Conservation (phyloP, 31 red algal genomes). For the Endocladia muricata region DNA sequence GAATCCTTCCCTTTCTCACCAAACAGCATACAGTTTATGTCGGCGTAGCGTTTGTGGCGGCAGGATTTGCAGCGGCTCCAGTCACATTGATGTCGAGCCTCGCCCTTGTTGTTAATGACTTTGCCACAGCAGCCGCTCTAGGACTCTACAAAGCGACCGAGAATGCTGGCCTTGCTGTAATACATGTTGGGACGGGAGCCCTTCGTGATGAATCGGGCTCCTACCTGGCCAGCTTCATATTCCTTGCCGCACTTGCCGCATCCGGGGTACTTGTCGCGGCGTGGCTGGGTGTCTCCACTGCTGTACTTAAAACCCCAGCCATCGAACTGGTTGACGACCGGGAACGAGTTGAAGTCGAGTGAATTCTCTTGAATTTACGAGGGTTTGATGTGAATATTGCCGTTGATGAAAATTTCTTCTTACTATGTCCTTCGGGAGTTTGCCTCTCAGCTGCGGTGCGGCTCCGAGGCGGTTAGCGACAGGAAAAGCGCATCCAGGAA, state of each 20-base stretch:
- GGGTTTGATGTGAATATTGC: too few species aligned
- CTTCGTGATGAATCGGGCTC: constrained; percentile 28
- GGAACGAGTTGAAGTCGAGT: too few species aligned
- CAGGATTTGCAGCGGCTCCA: constrained; percentile 33
- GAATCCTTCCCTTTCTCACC: not conserved
- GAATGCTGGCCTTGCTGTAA: constrained; percentile 30
- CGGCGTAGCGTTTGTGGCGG: constrained; percentile 20
- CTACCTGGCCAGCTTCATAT: constrained; percentile 26
- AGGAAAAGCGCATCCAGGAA: too few species aligned
- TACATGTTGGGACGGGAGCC: constrained; percentile 42
- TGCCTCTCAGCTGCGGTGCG: too few species aligned
- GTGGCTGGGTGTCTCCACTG: not conserved
- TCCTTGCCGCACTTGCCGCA: constrained; percentile 21
- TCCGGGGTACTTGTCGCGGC: not conserved
- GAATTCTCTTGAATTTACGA: too few species aligned
- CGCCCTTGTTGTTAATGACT: constrained; percentile 29
- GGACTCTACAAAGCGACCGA: constrained; percentile 52
- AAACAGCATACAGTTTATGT: not conserved
- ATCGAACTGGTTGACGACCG: too few species aligned
- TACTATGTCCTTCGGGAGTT: too few species aligned
- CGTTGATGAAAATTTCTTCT: too few species aligned
- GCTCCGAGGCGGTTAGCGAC: too few species aligned
- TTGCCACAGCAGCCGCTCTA: constrained; percentile 13
- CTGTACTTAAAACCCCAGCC: not conserved
- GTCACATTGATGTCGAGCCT: constrained; percentile 50